Percentiles rank a stretch among this genome's conserved stretches.
Evolutionary conservation across 2,329 filamentous ascomycete species (phyloP).

Genomic region (Colletotrichum graminicola): DNA sequence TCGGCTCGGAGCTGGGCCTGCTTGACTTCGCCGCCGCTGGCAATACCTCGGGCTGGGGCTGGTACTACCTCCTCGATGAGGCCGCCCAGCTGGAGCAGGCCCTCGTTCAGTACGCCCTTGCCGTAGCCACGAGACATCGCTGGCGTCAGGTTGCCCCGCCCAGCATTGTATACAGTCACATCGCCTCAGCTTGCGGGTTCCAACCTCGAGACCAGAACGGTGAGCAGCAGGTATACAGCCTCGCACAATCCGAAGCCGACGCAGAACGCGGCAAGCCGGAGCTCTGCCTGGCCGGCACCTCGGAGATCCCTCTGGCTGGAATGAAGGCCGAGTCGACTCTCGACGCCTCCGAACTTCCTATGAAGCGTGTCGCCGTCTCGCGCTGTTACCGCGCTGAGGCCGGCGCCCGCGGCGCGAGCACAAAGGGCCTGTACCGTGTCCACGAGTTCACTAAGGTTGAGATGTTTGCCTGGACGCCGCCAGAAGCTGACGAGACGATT

Average conservation of each 20-base stretch:
- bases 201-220: constrained; percentile 90
- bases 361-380: constrained; percentile 85
- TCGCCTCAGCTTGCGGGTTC: constrained; percentile 92
- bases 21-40: constrained; percentile 88
- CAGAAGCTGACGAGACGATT: constrained; percentile 62
- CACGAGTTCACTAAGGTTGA: constrained; percentile 99
- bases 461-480: constrained; percentile 90
- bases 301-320: constrained; percentile 93
- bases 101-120: constrained; percentile 86
- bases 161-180: constrained; percentile 90
- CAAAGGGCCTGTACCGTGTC: constrained; percentile 94
- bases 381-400: constrained; percentile 97
- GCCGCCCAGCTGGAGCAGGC: constrained; percentile 95
- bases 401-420: constrained; percentile 87
- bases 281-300: constrained; percentile 85
- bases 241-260: constrained; percentile 76
- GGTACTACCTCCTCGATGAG: constrained; percentile 96
- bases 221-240: constrained; percentile 91
- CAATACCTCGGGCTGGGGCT: constrained; percentile 92
- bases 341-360: constrained; percentile 74
- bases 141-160: constrained; percentile 89
- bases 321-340: constrained; percentile 85
- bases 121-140: constrained; percentile 76
- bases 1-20: constrained; percentile 88
- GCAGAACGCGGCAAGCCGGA: constrained; percentile 72